Conservation (phyloP, 371 early-diverging fungal genomes). For the Haplosporangium sp. region DNA sequence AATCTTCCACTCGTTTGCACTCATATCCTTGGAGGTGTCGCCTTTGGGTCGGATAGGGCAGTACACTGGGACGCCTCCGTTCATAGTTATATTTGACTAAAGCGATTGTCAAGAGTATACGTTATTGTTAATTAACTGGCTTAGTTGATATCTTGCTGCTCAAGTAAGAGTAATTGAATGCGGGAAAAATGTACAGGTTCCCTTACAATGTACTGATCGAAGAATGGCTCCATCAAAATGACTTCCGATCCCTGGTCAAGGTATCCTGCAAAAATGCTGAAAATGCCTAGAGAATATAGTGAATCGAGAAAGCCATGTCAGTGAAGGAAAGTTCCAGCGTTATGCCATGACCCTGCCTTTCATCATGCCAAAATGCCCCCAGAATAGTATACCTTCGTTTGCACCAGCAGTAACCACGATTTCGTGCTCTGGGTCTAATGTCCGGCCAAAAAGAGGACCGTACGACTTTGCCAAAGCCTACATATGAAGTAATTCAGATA, state of each 20-base stretch:
- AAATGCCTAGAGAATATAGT: constrained; percentile 69
- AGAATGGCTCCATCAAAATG: constrained; percentile 93
- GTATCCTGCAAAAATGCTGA: constrained; percentile 80
- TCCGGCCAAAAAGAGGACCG: constrained; percentile 70
- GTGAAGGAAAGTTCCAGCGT: neutral
- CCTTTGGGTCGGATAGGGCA: constrained; percentile 79
- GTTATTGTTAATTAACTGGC: neutral
- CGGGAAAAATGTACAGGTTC: neutral
- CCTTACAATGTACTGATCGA: constrained; percentile 92
- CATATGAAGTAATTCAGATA: neutral
- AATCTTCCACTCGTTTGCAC: constrained; percentile 83
- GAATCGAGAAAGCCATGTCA: too few relatives aligned
- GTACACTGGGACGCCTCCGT: constrained; percentile 89
- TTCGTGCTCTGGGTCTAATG: constrained; percentile 83
- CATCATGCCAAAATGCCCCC: neutral
- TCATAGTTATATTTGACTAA: constrained; percentile 86
- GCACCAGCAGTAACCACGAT: constrained; percentile 94
- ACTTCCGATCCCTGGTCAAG: constrained; percentile 88
- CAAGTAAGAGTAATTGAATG: too few relatives aligned
- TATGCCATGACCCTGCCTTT: neutral
- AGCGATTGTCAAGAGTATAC: neutral
- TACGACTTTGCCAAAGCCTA: constrained; percentile 85
- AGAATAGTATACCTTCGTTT: constrained; percentile 77
- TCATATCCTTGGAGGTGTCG: constrained; percentile 62
- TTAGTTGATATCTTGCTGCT: neutral